Evolutionary conservation across 345 rosid species (phyloP), one percentile per base, ranked within the genome.

Genomic region (Salix exigua): DNA sequence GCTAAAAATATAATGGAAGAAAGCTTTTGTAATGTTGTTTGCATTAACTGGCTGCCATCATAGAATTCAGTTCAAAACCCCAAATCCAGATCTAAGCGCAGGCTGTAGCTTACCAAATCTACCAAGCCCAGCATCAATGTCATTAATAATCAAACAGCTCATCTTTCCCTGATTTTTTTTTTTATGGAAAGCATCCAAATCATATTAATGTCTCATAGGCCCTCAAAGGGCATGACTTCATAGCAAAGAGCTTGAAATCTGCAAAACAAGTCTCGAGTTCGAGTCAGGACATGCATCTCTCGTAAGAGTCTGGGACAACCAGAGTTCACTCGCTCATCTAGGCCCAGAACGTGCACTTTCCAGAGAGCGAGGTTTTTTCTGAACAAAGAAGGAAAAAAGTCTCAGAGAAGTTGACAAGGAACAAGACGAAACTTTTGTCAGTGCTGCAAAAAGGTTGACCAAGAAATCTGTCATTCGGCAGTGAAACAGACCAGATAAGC

Each of bases 41-140:
- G 26, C 16, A 61, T 58, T 13, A 46, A 42, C 53, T 58, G 44
- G 21, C 61, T 35, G 61, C 73, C 26, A 51, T 46, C 33, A 17
- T 10, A 73, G 26, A 55, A 37, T 64, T 44, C 62, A 30, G 26
- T 35, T 46, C 61, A 58, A 74, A 74, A 77, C 58, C 66, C 26
- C 40, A 46, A 30, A n/a, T 71, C 38, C 44, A 70, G 70, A 21
- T 21, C 67, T 28, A 77, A 51, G 18, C 46, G 58, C 33, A 21
- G 13, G 37, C n/a, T 40, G 31, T 50, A 73, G 74, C 88, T 87
- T 82, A 95, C 99, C 97, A 81, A 95, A 95, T 91, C 97, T 88
- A 73, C 99, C 97, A 78, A 91, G 91, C 74, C 99, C 99, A 79
- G 96, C 99, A 88, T 95, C 99, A 75, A 93, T 88, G 76, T 95